Conservation (phyloP, 768 basidiomycete genomes). For the Lactifluus echinatus region DNA sequence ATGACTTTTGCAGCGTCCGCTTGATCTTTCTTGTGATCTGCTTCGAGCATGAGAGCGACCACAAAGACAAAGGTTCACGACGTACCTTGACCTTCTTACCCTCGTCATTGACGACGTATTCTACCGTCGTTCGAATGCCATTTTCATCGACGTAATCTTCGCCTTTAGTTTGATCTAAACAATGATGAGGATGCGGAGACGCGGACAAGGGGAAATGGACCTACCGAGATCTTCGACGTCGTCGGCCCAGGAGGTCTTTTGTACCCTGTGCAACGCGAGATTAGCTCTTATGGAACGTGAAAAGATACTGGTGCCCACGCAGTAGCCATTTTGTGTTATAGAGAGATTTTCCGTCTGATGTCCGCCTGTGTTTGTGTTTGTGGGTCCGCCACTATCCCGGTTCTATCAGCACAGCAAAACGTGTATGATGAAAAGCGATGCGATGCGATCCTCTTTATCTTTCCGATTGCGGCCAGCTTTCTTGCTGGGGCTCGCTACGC, state of each 20-base stretch:
- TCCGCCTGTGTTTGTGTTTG: background rate
- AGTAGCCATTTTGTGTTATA: background rate
- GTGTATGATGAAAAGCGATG: no score
- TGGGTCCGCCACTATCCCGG: background rate
- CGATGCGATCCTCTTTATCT: no score
- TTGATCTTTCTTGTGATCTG: slow-evolving; percentile 84
- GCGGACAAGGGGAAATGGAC: background rate
- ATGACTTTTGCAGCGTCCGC: slow-evolving; percentile 78
- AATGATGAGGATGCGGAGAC: background rate
- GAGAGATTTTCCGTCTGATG: background rate
- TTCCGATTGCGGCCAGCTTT: background rate
- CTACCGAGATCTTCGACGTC: slow-evolving; percentile 31
- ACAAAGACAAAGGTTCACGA: background rate
- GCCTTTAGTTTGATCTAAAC: slow-evolving; percentile 41
- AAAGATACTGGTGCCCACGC: background rate
- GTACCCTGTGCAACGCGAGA: slow-evolving; percentile 24
- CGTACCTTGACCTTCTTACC: slow-evolving; percentile 91
- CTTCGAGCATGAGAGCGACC: background rate
- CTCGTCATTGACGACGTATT: slow-evolving; percentile 60
- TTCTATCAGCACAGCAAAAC: no score
- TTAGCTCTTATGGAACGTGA: background rate
- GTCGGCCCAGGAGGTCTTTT: slow-evolving; percentile 34
- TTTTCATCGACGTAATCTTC: slow-evolving; percentile 77
- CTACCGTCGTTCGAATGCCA: slow-evolving; percentile 33
- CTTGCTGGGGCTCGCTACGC: no score